Evolutionary conservation across 2,329 filamentous ascomycete genomes (phyloP).

Genomic region (Fusarium liriodendri): DNA sequence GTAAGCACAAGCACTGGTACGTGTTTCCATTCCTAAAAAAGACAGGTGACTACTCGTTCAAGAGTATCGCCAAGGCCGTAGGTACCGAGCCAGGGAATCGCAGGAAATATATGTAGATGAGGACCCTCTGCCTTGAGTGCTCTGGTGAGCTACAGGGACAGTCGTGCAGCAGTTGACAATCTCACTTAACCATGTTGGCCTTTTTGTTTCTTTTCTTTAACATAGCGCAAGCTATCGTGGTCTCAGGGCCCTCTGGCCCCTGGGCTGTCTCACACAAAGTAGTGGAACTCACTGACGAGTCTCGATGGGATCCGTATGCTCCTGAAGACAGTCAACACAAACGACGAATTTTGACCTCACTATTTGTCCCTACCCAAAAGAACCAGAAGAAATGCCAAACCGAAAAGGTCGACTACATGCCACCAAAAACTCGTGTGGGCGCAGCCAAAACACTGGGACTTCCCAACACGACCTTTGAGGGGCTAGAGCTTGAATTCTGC

Average conservation of each 20-base stretch:
- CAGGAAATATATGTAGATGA: background rate
- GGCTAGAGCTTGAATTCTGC: constrained; percentile 30
- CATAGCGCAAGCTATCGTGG: constrained; percentile 16
- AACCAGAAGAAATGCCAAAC: constrained; percentile 1
- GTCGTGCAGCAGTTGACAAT: background rate
- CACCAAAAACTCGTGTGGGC: constrained; percentile 14
- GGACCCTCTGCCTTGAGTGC: background rate
- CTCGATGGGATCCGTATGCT: constrained; percentile 34
- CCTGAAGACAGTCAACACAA: constrained; percentile 20
- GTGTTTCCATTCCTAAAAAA: background rate
- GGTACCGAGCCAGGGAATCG: background rate
- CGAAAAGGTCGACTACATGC: constrained; percentile 24
- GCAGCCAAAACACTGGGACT: constrained; percentile 10
- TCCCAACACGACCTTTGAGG: constrained; percentile 12
- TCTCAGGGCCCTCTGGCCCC: constrained; percentile 11
- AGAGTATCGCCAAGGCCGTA: background rate
- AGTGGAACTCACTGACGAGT: constrained; percentile 30
- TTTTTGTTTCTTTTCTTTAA: constrained; percentile 2
- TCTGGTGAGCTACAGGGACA: background rate
- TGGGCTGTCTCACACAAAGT: constrained; percentile 23
- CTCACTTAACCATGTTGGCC: background rate
- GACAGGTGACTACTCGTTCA: background rate
- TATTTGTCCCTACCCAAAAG: constrained; percentile 17
- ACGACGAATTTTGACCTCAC: constrained; percentile 23
- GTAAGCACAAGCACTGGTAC: background rate